Evolutionary conservation across 1,284 basidiomycete genomes (phyloP), one percentile per base, ranked within the genome.

Genomic region (Ceratobasidium theobromae): DNA sequence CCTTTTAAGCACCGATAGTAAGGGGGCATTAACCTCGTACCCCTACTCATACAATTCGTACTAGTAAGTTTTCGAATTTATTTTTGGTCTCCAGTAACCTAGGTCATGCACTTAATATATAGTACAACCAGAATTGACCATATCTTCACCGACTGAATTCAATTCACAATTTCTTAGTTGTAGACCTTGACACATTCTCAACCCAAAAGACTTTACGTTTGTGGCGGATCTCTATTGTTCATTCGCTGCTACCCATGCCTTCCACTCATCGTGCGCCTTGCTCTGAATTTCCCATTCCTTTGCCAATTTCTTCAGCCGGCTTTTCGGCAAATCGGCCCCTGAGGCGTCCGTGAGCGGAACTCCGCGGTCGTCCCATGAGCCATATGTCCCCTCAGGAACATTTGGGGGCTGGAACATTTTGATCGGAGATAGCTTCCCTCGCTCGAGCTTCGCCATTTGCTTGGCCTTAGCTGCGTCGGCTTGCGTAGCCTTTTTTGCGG

Each of bases 401-500:
- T 93, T 81, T 4, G 93, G 93, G 5, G 91, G 87, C 74, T 82
- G 89, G 82, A 96, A 99, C 80, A 98, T 81, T 66, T 90, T 86
- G 51, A 78, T 76, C 0, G 96, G 93, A 0, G 88, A 74, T 4
- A 87, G 74, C 43, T 88, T 86, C 3, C 95, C 95, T 75, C 89
- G 93, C 75, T 95, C 92, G 12, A 99, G 79, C 75, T 88, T 89
- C 64, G 87, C 88, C n/a, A 86, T 73, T 9, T 78, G 75, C 75
- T 93, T 94, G 67, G 84, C 82, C 62, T 87, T 86, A 70, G 88
- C 91, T 8, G 85, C 87, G 69, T 87, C 88, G 1, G 82, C 83
- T 6, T 82, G 79, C 0, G 87, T 89, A 2, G 86, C 89, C 74
- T 97, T 95, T 74, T 91, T 89, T 9, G 85, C 87, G 0, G 84